Evolutionary conservation across 75 land plant species (phyloP), one percentile per base, ranked within the genome.

Genomic region (Pinus albicaulis): DNA sequence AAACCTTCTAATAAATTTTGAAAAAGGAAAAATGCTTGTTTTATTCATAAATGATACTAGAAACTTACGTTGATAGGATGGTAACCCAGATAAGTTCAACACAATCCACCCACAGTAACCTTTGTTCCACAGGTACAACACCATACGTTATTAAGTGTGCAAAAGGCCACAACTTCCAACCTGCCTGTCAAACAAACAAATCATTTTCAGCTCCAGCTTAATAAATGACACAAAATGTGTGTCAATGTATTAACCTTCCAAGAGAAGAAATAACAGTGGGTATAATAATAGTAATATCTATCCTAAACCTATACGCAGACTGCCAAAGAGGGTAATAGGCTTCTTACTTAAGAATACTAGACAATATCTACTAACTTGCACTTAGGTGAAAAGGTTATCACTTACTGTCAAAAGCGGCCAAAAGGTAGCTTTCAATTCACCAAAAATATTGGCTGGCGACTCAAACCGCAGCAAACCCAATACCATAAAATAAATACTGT

Each of bases 101-200:
- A 76, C 92, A 90, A 56, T 93, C 99, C 52, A 96, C 99, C 99
- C 99, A 96, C 0, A 96, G 89, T 71, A 93, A 87, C 41, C 99
- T 85, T 76, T 96, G 99, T 58, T 96, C 99, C 10, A 96, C 91
- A 77, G 99, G 99, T 59, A 96, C 57, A 11, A 93, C 77, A 34
- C 99, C 99, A 78, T 96, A 96, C 0, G 99, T 96, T 19, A 96
- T 71, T 55, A 96, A 53, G 74, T 96, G 99, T 24, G 97, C 97
- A 84, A 96, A 96, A 22, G 99, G 99, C 99, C 99, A 96, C 55
- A 96, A 87, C 77, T 96, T 96, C 99, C 99, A 96, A 1, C 99
- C 99, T 56, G 99, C 99, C 99, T 96, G 85, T 28, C 59, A 62
- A 63, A 52, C 38, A 68, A 68, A 68, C 71, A 36, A 16, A 11